A percentile compares a stretch with the other conserved stretches of the same genome.
phyloP scores from a whole-genome alignment of 139 green algal genomes.

The Eudorina sp. region DNA sequence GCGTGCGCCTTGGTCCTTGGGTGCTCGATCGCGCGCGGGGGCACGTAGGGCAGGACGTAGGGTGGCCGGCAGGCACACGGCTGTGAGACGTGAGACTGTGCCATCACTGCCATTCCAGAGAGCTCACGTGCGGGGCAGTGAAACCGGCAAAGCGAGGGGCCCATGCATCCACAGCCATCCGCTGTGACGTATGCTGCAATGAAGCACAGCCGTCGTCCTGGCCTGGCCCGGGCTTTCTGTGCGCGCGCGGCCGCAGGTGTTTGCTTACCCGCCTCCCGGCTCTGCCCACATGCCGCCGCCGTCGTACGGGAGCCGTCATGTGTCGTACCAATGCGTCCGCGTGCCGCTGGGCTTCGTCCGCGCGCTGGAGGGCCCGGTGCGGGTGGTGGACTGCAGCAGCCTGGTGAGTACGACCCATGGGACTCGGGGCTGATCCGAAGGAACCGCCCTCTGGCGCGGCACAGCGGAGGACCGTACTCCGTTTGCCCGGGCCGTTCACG shows the following conservation, averaged over 20 bases:
- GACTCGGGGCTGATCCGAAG: neutral
- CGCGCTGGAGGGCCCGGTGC: neutral
- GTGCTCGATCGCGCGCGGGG: neutral
- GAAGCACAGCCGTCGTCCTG: neutral
- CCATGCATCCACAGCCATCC: neutral
- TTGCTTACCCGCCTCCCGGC: neutral
- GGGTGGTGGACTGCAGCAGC: slow-evolving; percentile 20
- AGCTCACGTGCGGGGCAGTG: no score
- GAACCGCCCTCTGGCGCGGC: neutral
- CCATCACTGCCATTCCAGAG: no score
- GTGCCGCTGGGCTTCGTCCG: slow-evolving; percentile 8
- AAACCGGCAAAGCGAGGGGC: no score
- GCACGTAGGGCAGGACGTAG: neutral
- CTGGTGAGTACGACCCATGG: neutral
- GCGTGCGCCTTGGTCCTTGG: no score
- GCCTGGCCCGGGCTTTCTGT: neutral
- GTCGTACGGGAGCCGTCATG: neutral
- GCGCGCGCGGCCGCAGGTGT: neutral
- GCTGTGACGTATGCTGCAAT: neutral
- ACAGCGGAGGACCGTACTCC: neutral
- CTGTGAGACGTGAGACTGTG: no score
- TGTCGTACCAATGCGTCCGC: neutral
- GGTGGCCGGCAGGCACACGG: neutral
- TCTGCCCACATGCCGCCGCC: neutral
- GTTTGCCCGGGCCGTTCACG: neutral